Evolutionary conservation across 441 rosid species (phyloP), one percentile per base, ranked within the genome.

Genomic region (Hura crepitans): DNA sequence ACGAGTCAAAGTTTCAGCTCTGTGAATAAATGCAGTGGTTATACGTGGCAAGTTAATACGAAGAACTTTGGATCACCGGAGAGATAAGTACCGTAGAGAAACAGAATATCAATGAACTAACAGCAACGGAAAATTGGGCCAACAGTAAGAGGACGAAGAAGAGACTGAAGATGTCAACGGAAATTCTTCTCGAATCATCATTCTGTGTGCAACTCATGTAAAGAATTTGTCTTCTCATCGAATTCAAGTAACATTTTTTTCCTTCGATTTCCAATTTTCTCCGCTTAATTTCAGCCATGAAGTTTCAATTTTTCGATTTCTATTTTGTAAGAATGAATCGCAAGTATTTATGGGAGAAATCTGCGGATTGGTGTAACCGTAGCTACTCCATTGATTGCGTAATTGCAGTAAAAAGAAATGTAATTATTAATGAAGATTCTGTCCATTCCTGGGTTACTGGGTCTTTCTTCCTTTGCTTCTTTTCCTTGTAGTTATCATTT

Each of bases 351-450:
- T 57, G 14, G 1, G 42, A 2, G 33, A 57, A 20, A 43, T 31
- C 20, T 25, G 43, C n/a, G 5, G 56, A 20, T n/a, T 13, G 46
- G 46, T 68, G 56, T 58, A 68, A 57, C 56, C 31, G 54, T 43
- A 69, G 43, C 17, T 27, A 23, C 14, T 22, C 27, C 31, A 9
- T 17, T 43, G 14, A 37, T 67, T 30, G 14, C 35, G 2, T 28
- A 2, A 30, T 22, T 69, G 55, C 53, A 22, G 60, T 8, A 15
- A 67, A 35, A 67, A 22, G 46, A 20, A 9, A 33, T 59, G 47
- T 31, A 43, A 45, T 27, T 18, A 5, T 42, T 51, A 56, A 13
- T 39, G 17, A 56, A 23, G 20, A 25, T 30, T 11, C 8, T 5
- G 8, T 28, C 20, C 8, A 6, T 11, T 14, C 17, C 15, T n/a